Evolutionary conservation across 495 filamentous ascomycete species (phyloP), one percentile per base, ranked within the genome.

Genomic region (Acidomyces sp.): DNA sequence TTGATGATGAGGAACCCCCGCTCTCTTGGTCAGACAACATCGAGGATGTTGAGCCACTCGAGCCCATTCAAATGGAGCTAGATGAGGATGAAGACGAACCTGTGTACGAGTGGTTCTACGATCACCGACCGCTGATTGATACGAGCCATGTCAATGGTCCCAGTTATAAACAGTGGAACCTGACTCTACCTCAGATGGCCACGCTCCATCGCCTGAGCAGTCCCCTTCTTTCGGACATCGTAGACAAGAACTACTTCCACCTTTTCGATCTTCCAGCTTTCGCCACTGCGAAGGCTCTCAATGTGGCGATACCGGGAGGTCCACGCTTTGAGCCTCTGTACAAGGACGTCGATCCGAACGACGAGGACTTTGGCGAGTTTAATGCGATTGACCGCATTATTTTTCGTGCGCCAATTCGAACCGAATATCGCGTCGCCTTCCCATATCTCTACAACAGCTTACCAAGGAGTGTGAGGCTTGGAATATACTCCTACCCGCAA

Each of bases 331-430:
- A 99, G 63, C 92, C 92, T 12, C 62, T 99, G 9, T 99, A 96
- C 68, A 99, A 99, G 62, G 92, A 99, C 49, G 85, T 99, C 34
- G 88, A 99, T 56, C 92, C 92, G 22, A 96, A 99, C 53, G 87
- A 96, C 53, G 92, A 99, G 60, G 92, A 99, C 56, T 99, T 99
- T 62, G 90, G 92, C 56, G 92, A 99, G 61, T 99, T 99, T 73
- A 99, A 99, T 53, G 92, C 88, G 32, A 99, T 99, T 55, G 88
- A 96, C 57, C 84, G 92, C 45, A 99, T 99, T 61, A 99, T 99
- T 52, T 99, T 99, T 70, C 80, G 92, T 35, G 75, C 81, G 26
- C 92, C 92, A 3, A 93, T 96, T 51, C 76, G 88, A 37, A 99
- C 88, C 16, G 92, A 99, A 64, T 93, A 92, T 60, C 77, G 87